Base-by-base conservation (phyloP, 176 grass and related monocot genomes). In the Cenchrus fungigraminus region DNA sequence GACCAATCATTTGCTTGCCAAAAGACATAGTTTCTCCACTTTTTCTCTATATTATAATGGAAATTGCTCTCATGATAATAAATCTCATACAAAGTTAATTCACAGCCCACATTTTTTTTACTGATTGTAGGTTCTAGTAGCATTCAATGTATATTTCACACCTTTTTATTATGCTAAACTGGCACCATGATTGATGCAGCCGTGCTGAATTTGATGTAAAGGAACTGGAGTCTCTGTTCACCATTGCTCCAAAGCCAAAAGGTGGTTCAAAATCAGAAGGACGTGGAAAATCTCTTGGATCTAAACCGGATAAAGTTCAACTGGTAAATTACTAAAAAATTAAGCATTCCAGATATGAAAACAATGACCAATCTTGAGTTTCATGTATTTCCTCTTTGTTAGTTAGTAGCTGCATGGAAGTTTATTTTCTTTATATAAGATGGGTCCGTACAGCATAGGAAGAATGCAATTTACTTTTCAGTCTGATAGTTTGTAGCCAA, bases 291-390 rank as follows among this genome's bases (percentile, higher is more conserved):
- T 88, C 91, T 83, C 79, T 88, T 82, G 92, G 88, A 74, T 85
- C 93, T 25, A 98, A 98, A 87, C 28, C 80, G 4, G 95, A 98
- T 71, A 98, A 95, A 88, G 84, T 98, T 88, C 91, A 98, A 73
- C 79, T 98, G 95, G 95, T 98, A 98, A 90, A 22, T 85, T 79
- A 14, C 55, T 74, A n/a, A 45, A 83, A 73, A 42, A 29, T 8
- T 83, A 53, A 32, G 53, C 43, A 54, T 37, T 12, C 22, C 79
- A 83, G 16, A 77, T 13, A 83, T 4, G 20, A 47, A 66, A 55
- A 29, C 8, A 64, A 15, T 62, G 20, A 11, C 28, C 8, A 47
- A 22, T 74, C 16, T 88, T 80, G 42, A 59, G 31, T 80, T 59
- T 70, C 44, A 85, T 85, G 29, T 45, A 76, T 14, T 51, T 78